phyloP scores from a whole-genome alignment of 192 early-diverging fungal species.

The Rhizophagus clarus region DNA sequence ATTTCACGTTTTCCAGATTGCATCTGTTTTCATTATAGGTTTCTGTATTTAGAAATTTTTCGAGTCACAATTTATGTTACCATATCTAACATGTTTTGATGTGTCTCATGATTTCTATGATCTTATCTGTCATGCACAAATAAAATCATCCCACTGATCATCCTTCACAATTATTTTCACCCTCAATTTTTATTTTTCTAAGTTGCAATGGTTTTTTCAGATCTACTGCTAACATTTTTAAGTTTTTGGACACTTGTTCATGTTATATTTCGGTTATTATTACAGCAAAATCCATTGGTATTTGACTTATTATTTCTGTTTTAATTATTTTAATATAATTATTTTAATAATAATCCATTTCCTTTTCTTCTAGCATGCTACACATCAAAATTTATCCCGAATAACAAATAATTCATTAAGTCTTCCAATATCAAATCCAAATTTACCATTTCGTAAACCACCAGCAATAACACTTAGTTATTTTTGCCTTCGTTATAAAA shows the following conservation, averaged over 20 bases:
- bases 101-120: too few species aligned
- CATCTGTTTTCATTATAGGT: too few species aligned
- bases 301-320: neutral
- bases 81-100: too few species aligned
- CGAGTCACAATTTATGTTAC: too few species aligned
- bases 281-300: neutral
- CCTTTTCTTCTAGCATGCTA: neutral
- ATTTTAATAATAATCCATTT: neutral
- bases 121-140: too few species aligned
- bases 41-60: too few species aligned
- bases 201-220: neutral
- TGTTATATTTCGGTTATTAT: neutral
- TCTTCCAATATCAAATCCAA: neutral
- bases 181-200: too few species aligned
- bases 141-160: too few species aligned
- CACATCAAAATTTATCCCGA: neutral
- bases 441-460: neutral
- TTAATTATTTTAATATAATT: neutral
- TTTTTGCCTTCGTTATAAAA: slow-evolving; percentile 51
- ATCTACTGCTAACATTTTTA: neutral
- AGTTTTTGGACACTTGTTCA: neutral
- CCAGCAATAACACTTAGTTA: slow-evolving; percentile 24
- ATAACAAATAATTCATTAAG: neutral
- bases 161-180: too few species aligned
- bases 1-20: too few species aligned